Conservation (phyloP, 306 rosid genomes). For the Carpinus viminea region DNA sequence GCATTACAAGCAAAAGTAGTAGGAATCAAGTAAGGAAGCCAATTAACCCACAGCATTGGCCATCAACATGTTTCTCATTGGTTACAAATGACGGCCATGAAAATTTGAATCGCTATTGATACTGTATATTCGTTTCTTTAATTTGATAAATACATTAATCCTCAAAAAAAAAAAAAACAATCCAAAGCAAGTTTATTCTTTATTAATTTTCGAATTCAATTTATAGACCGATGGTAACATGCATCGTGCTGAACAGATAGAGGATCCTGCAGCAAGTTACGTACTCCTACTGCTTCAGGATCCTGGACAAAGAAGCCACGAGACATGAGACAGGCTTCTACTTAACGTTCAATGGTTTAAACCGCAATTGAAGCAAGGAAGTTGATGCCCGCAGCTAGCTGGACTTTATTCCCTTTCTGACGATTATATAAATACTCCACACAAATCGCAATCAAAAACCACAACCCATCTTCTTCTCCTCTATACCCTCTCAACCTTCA, state of each 20-base stretch:
- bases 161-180: too few species aligned
- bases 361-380: conserved; percentile 46
- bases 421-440: conserved; percentile 28
- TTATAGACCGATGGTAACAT: too few species aligned
- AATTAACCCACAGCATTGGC: conserved; percentile 1
- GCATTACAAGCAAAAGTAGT: conserved; percentile 35
- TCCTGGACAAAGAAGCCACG: conserved; percentile 9
- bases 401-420: conserved; percentile 42
- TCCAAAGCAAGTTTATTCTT: too few species aligned
- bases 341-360: conserved; percentile 23
- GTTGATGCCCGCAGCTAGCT: conserved; percentile 34
- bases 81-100: conserved; percentile 5
- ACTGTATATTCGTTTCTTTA: background rate
- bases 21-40: conserved; percentile 45
- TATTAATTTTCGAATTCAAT: too few species aligned
- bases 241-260: too few species aligned
- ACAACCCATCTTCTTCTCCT: conserved; percentile 15
- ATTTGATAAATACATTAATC: too few species aligned
- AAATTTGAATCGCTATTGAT: conserved; percentile 6
- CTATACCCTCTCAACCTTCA: conserved; percentile 1
- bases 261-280: too few species aligned
- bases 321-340: conserved; percentile 26
- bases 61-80: conserved; percentile 28
- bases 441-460: conserved; percentile 11
- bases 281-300: background rate